A percentile compares a stretch with the other conserved stretches of the same genome.
phyloP scores from a whole-genome alignment of 768 basidiomycete genomes.

The Macrolepiota fuliginosa region DNA sequence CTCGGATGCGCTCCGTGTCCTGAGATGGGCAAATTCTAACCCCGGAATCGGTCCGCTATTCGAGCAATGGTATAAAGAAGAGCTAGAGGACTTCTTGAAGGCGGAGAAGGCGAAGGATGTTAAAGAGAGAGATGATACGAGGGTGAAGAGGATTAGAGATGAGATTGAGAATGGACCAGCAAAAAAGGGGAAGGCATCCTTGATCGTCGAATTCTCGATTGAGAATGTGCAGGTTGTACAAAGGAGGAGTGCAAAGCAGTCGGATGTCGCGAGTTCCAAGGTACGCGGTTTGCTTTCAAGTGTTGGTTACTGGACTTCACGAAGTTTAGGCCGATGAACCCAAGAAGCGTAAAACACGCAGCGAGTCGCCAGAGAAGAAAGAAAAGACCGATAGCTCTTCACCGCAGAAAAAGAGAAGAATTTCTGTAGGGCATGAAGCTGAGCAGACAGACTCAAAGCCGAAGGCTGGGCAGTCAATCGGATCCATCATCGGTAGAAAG shows the following conservation, averaged over 20 bases:
- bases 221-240: constrained; percentile 92
- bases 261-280: constrained; percentile 5
- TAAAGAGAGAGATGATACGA: constrained; percentile 48
- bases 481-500: constrained; percentile 79
- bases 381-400: not conserved
- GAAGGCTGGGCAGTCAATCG: constrained; percentile 44
- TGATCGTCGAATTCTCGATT: constrained; percentile 95
- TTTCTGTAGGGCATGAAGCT: constrained; percentile 25
- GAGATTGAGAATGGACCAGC: constrained; percentile 43
- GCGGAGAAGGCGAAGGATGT: constrained; percentile 61
- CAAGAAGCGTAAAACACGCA: not conserved
- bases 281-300: not conserved
- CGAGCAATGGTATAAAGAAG: constrained; percentile 83
- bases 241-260: constrained; percentile 47
- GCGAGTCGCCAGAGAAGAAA: not conserved
- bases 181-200: constrained; percentile 42
- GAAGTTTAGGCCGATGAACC: not conserved
- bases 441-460: constrained; percentile 19
- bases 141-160: constrained; percentile 54
- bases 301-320: not conserved
- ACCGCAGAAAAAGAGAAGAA: constrained; percentile 7
- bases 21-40: constrained; percentile 96
- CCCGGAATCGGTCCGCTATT: constrained; percentile 60
- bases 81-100: constrained; percentile 58
- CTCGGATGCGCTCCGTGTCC: constrained; percentile 84